Base-by-base conservation (phyloP, 139 green algal species). In the Pleodorina starrii region DNA sequence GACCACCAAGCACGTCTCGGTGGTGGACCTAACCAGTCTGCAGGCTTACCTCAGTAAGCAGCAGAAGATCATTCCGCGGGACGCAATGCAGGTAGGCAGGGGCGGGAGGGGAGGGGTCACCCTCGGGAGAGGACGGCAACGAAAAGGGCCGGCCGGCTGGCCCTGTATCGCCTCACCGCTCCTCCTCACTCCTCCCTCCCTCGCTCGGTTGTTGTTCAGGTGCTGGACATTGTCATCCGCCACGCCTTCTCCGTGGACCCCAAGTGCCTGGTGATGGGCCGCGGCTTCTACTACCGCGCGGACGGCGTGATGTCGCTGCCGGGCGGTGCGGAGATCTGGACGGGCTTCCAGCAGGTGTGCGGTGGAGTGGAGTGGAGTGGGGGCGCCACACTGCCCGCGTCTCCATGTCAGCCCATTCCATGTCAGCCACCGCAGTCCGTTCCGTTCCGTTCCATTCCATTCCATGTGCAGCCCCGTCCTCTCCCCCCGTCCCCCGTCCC, bases 201-300 rank as follows among this genome's bases (percentile, higher is more conserved):
- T 12, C 54, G 54, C 14, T 60, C 17, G 50, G 54, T 35, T n/a
- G n/a, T 32, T 73, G 63, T 35, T 14, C n/a, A 93, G 90, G 90
- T 84, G 23, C 79, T 93, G 25, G 90, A 93, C 36, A 40, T 89
- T 0, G 51, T 93, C 25, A 74, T 93, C 32, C 85, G 85, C 85
- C 83, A 81, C 68, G 38, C 84, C 38, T 85, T 82, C n/a, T 10
- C 32, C 2, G 68, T 72, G 7, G 69, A 88, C 69, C 79, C 80
- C 7, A 14, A 0, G 29, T 89, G 80, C 75, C 48, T 78, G 7
- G 43, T 86, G 5, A 29, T 88, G 25, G 90, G 90, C 14, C 86
- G 90, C 25, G 51, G 71, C 66, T 84, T 93, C 60, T 93, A 88
- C 73, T 93, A 78, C 86, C 5, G 38, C 29, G 76, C 17, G 59